Evolutionary conservation across 2,329 filamentous ascomycete genomes (phyloP).

Genomic region (Grosmannia huntii): DNA sequence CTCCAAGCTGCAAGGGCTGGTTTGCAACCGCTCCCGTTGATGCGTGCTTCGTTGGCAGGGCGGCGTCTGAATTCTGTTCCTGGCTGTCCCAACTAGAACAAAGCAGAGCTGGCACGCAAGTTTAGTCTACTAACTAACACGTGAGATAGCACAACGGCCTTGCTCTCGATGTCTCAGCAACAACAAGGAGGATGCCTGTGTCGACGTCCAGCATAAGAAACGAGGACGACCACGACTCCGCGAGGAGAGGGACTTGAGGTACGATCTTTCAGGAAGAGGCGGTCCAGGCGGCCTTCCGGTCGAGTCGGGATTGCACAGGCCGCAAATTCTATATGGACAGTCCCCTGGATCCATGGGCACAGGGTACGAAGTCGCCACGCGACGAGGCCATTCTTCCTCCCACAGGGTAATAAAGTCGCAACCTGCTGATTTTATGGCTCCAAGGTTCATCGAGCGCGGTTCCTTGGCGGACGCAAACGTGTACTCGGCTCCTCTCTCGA

Average conservation of each 20-base stretch:
- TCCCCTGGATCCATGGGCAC: constrained; percentile 28
- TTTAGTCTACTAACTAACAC: not conserved
- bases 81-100: no score
- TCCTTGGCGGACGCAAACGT: constrained; percentile 34
- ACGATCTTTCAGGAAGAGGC: constrained; percentile 34
- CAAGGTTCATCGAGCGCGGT: constrained; percentile 38
- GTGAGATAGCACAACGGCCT: constrained; percentile 51
- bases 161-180: constrained; percentile 67
- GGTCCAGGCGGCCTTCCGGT: constrained; percentile 27
- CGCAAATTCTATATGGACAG: constrained; percentile 32
- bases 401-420: constrained; percentile 43
- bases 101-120: no score
- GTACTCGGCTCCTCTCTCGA: constrained; percentile 30
- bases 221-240: constrained; percentile 64
- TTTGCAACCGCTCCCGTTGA: no score
- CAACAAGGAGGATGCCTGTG: constrained; percentile 67
- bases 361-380: constrained; percentile 33
- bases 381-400: constrained; percentile 26
- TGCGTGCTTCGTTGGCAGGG: not conserved
- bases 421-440: constrained; percentile 31
- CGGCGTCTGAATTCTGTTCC: not conserved
- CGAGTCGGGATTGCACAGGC: constrained; percentile 34
- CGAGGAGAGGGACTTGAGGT: constrained; percentile 53
- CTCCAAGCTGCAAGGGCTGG: no score
- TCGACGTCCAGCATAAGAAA: constrained; percentile 81